phyloP scores from a whole-genome alignment of 495 filamentous ascomycete species.

The Barbatosphaeria neglecta region DNA sequence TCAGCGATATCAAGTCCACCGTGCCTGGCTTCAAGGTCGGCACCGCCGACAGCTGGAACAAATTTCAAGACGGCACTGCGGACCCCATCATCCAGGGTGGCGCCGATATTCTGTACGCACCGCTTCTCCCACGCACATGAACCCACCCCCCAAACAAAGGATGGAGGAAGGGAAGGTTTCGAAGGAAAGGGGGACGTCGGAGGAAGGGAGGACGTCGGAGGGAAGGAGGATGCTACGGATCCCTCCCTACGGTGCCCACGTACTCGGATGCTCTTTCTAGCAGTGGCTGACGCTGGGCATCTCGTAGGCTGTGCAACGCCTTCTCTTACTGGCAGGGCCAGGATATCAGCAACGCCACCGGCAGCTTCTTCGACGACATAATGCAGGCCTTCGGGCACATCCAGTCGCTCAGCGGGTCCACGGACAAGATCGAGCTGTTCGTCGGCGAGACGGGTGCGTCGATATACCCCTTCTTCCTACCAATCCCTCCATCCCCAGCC shows the following conservation, averaged over 20 bases:
- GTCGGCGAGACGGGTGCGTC: conserved; percentile 56
- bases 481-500: no score
- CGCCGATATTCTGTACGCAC: conserved; percentile 45
- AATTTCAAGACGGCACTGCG: conserved; percentile 61
- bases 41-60: conserved; percentile 78
- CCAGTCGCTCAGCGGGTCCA: conserved; percentile 44
- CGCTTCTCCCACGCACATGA: no score
- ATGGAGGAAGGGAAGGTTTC: no score
- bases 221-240: no score
- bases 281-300: background rate
- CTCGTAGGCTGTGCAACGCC: conserved; percentile 53
- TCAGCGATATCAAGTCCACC: conserved; percentile 45
- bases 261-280: no score
- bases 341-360: conserved; percentile 47
- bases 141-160: no score
- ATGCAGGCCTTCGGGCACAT: conserved; percentile 59
- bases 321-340: conserved; percentile 78
- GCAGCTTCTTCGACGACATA: conserved; percentile 67
- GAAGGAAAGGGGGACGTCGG: no score
- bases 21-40: conserved; percentile 49
- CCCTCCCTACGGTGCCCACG: no score
- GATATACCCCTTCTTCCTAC: no score
- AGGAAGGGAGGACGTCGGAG: no score
- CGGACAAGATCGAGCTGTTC: conserved; percentile 51
- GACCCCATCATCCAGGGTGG: conserved; percentile 49